Conservation (phyloP, 2,329 filamentous ascomycete species). For the Beauveria medogensis region DNA sequence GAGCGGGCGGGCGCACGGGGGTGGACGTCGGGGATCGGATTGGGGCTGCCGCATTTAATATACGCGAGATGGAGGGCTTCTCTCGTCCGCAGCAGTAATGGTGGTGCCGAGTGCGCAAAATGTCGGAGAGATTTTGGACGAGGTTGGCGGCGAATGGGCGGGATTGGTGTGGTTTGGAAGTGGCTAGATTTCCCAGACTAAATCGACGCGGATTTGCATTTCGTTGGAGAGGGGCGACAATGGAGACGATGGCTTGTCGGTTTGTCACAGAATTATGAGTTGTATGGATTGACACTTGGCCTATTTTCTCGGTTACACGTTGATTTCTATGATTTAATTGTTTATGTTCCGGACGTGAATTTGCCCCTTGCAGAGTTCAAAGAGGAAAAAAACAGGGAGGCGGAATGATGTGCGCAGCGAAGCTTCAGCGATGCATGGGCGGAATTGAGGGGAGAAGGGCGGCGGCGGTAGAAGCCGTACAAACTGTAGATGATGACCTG, state of each 20-base stretch:
- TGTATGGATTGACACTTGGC: neutral
- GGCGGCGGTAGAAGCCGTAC: neutral
- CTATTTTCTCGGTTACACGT: neutral
- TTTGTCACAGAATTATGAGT: neutral
- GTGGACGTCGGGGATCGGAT: neutral
- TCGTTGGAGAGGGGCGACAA: neutral
- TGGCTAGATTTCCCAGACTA: neutral
- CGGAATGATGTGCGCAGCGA: neutral
- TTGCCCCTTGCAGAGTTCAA: neutral
- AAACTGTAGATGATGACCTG: neutral
- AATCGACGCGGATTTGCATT: constrained; percentile 2
- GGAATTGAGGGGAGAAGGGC: neutral
- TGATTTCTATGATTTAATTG: neutral
- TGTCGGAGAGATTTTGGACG: neutral
- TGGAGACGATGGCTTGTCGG: neutral
- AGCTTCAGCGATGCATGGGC: neutral
- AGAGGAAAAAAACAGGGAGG: neutral
- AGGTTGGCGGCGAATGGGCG: neutral
- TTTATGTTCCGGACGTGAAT: too few relatives aligned
- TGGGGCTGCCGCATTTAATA: constrained; percentile 9
- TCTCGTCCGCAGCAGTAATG: neutral
- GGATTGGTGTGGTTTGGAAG: neutral
- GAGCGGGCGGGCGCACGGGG: constrained; percentile 1
- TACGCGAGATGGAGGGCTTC: neutral
- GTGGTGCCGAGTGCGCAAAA: neutral